These are phyloP conservation scores for Tanozyma kutaoensis DNA, from an alignment of 805 yeast species.

Conservation along the genomic window DNA sequence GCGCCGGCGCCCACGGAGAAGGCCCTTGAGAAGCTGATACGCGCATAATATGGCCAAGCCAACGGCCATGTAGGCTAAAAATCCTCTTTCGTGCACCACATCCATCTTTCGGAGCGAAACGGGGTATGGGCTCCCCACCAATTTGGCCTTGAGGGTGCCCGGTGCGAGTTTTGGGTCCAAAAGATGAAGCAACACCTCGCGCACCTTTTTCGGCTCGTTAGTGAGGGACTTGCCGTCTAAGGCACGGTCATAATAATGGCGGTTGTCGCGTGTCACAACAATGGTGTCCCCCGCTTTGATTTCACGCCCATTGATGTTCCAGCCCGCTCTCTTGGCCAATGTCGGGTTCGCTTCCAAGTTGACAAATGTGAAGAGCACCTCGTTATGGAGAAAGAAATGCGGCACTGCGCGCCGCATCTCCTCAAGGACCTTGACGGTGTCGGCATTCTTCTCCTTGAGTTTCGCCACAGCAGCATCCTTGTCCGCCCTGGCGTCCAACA, in stretches of 20 bases:
- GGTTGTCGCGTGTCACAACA: constrained; percentile 33
- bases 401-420: constrained; percentile 39
- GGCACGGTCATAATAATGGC: constrained; percentile 17
- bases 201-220: constrained; percentile 16
- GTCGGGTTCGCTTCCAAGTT: constrained; percentile 29
- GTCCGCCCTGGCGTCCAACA: constrained; percentile 11
- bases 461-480: constrained; percentile 31
- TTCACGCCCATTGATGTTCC: constrained; percentile 22
- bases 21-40: too few species aligned
- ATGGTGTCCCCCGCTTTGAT: constrained; percentile 43
- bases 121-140: constrained; percentile 32
- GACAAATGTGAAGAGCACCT: constrained; percentile 33
- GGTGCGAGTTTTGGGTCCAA: constrained; percentile 17
- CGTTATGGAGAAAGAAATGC: constrained; percentile 28
- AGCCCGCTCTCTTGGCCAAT: constrained; percentile 10
- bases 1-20: too few species aligned
- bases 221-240: constrained; percentile 21
- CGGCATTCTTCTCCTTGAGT: constrained; percentile 30
- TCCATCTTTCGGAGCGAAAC: constrained; percentile 27
- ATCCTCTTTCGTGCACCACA: constrained; percentile 27
- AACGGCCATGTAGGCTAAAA: constrained; percentile 26
- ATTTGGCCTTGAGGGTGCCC: constrained; percentile 8
- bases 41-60: too few species aligned
- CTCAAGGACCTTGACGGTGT: constrained; percentile 27
- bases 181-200: constrained; percentile 23